A percentile compares a stretch with the other conserved stretches of the same genome.
phyloP scores from a whole-genome alignment of 331 rosid genomes.

The Rosa hybrid region DNA sequence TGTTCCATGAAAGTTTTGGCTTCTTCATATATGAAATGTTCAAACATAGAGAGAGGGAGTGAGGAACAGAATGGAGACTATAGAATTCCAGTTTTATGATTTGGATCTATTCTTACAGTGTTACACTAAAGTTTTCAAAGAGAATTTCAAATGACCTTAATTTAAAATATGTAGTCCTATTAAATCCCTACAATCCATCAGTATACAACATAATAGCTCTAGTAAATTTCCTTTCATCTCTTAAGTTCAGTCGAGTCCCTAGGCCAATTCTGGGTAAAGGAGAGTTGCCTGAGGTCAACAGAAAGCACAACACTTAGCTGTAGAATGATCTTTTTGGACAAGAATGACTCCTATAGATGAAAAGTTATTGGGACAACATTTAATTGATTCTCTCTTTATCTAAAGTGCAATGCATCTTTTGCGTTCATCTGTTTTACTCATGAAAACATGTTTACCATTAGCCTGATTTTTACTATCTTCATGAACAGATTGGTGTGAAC shows the following conservation, averaged over 20 bases:
- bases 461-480: conserved; percentile 16
- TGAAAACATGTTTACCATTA: neutral
- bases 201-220: neutral
- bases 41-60: neutral
- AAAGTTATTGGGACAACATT: neutral
- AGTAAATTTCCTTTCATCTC: neutral
- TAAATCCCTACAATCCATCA: neutral
- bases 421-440: neutral
- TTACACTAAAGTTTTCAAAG: neutral
- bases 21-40: neutral
- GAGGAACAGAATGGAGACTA: no score
- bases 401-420: neutral
- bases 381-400: neutral
- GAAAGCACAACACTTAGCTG: neutral
- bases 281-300: neutral
- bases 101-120: neutral
- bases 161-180: no score
- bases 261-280: neutral
- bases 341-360: neutral
- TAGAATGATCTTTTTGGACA: neutral
- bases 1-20: neutral
- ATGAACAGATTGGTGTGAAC: conserved; percentile 70
- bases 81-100: no score
- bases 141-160: no score
- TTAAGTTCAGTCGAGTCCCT: neutral